Evolutionary conservation across 108 stramenopile genomes (phyloP), one percentile per base, ranked within the genome.

Genomic region (Phaeodactylum tricornutum): DNA sequence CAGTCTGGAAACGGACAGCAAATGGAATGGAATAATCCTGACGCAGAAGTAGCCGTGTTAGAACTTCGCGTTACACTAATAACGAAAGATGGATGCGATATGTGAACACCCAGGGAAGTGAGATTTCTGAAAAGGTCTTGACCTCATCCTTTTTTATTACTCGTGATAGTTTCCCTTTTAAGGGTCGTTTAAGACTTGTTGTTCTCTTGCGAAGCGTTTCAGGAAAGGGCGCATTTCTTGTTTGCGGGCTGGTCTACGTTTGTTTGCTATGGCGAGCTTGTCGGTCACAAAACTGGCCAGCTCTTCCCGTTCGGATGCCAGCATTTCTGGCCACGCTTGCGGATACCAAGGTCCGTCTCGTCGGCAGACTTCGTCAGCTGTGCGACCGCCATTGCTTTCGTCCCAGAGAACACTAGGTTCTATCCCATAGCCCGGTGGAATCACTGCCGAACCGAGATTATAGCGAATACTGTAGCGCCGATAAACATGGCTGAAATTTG

Each of bases 381-480:
- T 80, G n/a, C 62, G 42, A 16, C 79, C 79, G 40, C 64, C 85
- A 62, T 82, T 82, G n/a, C 54, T 17, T n/a, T 33, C 38, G 35
- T 82, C 60, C 44, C 64, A 74, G 42, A 87, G 37, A 14, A 74
- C 78, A 21, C 69, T 72, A 23, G 59, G 66, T 62, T 87, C 85
- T 0, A 62, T 59, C 9, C 76, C 78, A 33, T 63, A 87, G 4
- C 85, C 85, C 3, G 59, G 63, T 11, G 77, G 74, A 34, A 87
- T 74, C 9, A 45, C 22, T 7, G 84, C 62, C 11, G 59, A 60
- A 8, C 85, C 85, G n/a, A 81, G 85, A 30, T 61, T 55, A 52
- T 87, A 87, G 5, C 85, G 78, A 34, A 87, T 50, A 7, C 78
- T 77, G 47, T 87, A 82, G 14, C 85, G 69, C 42, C 78, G 71